Evolutionary conservation across 345 rosid species (phyloP).

Genomic region (Trapa bicornis): DNA sequence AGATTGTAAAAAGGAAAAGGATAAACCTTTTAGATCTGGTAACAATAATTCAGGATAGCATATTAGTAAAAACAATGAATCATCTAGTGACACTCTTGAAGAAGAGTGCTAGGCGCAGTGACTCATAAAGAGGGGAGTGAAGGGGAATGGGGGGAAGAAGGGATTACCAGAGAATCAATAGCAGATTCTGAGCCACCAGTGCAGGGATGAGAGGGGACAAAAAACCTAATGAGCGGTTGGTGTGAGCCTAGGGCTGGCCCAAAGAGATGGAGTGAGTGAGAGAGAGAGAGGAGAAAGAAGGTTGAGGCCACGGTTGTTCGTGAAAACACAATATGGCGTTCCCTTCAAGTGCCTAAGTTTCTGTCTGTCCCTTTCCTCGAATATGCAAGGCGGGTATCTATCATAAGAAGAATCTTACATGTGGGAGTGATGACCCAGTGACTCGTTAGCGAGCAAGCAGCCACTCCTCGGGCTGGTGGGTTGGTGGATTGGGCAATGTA

Average conservation of each 20-base stretch:
- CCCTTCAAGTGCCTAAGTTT: background rate
- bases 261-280: background rate
- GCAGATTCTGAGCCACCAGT: slow-evolving; percentile 10
- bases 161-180: background rate
- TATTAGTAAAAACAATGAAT: background rate
- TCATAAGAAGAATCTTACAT: background rate
- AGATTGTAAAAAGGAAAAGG: background rate
- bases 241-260: slow-evolving; percentile 1
- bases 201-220: background rate
- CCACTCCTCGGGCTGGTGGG: background rate
- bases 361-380: background rate
- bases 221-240: background rate
- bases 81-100: background rate
- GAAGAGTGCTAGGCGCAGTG: background rate
- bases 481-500: background rate
- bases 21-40: background rate
- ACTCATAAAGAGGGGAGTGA: background rate
- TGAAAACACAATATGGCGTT: background rate
- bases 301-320: background rate
- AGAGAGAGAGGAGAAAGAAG: too few species aligned
- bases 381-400: background rate
- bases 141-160: background rate
- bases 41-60: background rate
- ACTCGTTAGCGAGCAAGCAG: background rate
- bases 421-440: background rate